A percentile compares a stretch with the other conserved stretches of the same genome.
These are phyloP conservation scores for Aspergillus baeticus DNA, from an alignment of 495 filamentous ascomycete genomes.

Conservation along the genomic window DNA sequence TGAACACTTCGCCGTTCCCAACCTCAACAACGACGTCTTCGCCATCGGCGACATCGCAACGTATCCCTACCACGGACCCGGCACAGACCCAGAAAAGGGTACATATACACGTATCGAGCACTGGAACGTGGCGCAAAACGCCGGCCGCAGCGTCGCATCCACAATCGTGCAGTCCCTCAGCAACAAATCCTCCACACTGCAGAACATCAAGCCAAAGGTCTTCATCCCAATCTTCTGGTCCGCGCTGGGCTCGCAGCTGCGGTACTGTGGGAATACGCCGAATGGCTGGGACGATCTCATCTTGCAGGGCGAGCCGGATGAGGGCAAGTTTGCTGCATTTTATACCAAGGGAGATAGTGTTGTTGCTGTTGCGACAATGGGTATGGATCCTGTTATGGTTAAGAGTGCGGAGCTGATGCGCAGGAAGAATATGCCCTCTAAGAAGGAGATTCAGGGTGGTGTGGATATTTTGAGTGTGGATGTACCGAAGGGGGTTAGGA, in stretches of 20 bases:
- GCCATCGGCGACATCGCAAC: constrained; percentile 96
- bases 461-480: constrained; percentile 67
- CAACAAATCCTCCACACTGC: constrained; percentile 12
- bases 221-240: constrained; percentile 98
- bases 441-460: constrained; percentile 71
- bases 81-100: constrained; percentile 51
- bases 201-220: constrained; percentile 55
- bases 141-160: constrained; percentile 72
- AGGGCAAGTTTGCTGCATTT: constrained; percentile 84
- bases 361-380: constrained; percentile 91
- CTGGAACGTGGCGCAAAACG: constrained; percentile 97
- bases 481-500: constrained; percentile 41
- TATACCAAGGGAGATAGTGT: constrained; percentile 85
- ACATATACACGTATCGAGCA: constrained; percentile 79
- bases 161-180: constrained; percentile 61
- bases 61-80: constrained; percentile 89
- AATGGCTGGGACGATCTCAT: constrained; percentile 83
- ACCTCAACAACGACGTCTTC: constrained; percentile 72
- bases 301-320: constrained; percentile 70
- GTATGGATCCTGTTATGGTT: constrained; percentile 80
- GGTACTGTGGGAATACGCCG: constrained; percentile 85
- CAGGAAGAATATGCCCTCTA: constrained; percentile 74
- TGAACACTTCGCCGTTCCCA: constrained; percentile 70
- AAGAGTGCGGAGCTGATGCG: constrained; percentile 86
- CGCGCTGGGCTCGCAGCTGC: constrained; percentile 80